These are phyloP conservation scores for Moesziomyces antarcticus DNA, from an alignment of 1,284 basidiomycete genomes.

Conservation along the genomic window DNA sequence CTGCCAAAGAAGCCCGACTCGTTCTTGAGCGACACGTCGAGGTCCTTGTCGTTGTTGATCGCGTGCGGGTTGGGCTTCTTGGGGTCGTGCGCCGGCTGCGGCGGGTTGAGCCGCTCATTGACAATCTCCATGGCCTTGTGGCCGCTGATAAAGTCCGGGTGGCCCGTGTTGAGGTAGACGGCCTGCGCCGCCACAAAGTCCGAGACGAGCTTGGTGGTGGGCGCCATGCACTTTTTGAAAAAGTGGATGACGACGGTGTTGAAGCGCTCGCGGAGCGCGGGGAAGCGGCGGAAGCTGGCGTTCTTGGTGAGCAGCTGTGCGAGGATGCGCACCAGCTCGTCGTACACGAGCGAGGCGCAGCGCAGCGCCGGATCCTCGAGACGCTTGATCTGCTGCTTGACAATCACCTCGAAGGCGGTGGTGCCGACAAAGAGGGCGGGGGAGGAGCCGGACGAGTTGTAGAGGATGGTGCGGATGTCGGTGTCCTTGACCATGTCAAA, in stretches of 20 bases:
- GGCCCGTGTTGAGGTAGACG: constrained; percentile 99
- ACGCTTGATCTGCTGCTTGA: constrained; percentile 98
- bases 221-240: constrained; percentile 90
- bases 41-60: constrained; percentile 90
- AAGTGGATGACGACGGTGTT: constrained; percentile 97
- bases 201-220: constrained; percentile 94
- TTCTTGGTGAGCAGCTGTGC: constrained; percentile 95
- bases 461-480: constrained; percentile 97
- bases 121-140: constrained; percentile 96
- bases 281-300: constrained; percentile 92
- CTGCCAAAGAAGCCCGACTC: constrained; percentile 91
- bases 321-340: constrained; percentile 99
- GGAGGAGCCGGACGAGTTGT: constrained; percentile 95
- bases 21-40: constrained; percentile 86
- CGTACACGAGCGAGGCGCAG: constrained; percentile 97
- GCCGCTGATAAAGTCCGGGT: constrained; percentile 89
- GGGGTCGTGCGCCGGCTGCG: constrained; percentile 48
- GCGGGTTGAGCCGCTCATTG: constrained; percentile 79
- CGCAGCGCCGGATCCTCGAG: constrained; percentile 91
- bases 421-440: constrained; percentile 97
- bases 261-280: constrained; percentile 88
- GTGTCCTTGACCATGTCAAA: constrained; percentile 89
- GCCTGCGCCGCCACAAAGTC: constrained; percentile 96
- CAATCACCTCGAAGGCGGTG: constrained; percentile 93
- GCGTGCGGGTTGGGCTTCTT: constrained; percentile 69